phyloP scores from a whole-genome alignment of 176 grass and related monocot genomes.

The Oryza glaberrima region DNA sequence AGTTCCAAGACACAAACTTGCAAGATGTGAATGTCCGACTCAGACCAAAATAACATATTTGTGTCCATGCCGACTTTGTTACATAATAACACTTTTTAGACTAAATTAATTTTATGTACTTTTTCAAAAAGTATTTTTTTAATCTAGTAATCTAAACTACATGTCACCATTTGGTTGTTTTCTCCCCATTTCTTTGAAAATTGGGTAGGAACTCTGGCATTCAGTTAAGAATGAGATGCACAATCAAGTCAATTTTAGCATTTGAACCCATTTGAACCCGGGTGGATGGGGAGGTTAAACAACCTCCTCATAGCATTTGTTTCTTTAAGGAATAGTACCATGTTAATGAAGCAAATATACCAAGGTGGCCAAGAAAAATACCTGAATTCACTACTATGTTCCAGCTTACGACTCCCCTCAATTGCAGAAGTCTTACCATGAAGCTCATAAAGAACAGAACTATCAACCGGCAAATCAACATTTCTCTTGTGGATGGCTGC shows the following conservation, averaged over 20 bases:
- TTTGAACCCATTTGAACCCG: neutral
- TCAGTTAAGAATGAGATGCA: constrained; percentile 1
- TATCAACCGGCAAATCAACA: constrained; percentile 55
- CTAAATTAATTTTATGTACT: too few species aligned
- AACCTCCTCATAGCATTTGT: neutral
- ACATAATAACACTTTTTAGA: neutral
- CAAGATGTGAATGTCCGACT: constrained; percentile 22
- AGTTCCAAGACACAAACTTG: constrained; percentile 56
- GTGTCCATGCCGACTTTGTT: constrained; percentile 14
- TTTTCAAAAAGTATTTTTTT: neutral
- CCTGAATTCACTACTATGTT: constrained; percentile 73
- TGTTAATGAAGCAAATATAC: constrained; percentile 6
- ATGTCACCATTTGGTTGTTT: neutral
- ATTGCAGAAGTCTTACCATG: constrained; percentile 58
- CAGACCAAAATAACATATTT: constrained; percentile 28
- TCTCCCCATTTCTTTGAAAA: neutral
- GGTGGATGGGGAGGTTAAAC: neutral
- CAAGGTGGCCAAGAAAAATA: constrained; percentile 47
- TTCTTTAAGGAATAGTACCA: neutral
- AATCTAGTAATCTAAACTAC: constrained; percentile 19
- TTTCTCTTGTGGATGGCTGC: constrained; percentile 69
- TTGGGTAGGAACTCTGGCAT: neutral
- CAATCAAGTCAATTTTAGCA: neutral
- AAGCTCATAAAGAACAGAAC: constrained; percentile 76
- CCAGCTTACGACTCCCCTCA: constrained; percentile 69